Evolutionary conservation across 78 protist species (phyloP), one percentile per base, ranked within the genome.

Genomic region (Dictyostelium discoideum): DNA sequence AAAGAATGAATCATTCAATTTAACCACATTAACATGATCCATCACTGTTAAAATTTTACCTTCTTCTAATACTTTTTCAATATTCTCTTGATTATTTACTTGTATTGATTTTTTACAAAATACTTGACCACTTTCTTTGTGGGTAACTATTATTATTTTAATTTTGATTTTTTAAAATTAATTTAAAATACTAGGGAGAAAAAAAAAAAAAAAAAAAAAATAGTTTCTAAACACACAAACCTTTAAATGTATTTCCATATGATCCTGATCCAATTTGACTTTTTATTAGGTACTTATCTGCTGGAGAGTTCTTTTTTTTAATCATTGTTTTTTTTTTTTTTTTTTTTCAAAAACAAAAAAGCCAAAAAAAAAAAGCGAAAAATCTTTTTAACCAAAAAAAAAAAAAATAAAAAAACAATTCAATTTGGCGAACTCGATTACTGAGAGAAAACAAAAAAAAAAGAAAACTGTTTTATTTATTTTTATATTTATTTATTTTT

Each of bases 1-100:
- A 18, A 99, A 96, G 39, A 99, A 96, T 6, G 98, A 98, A 85
- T 99, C 99, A n/a, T 92, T 78, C 20, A 99, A 97, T 93, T 96
- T 92, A 80, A 99, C 98, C 16, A 99, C 97, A 96, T 98, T 98
- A 0, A 99, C 98, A 76, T 98, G 99, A 85, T 95, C 82, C 85
- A 99, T 82, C 81, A 98, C 98, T 3, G 16, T 40, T 20, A 77
- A 77, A 8, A 77, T 77, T 77, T 29, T 40, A 77, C 83, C 83
- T 20, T 77, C 83, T 39, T 77, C 60, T 5, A 77, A 13, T 7
- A 77, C 50, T 22, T 29, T 40, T 14, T 37, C 5, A 40, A 77
- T 40, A 77, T 77, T 77, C 26, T 77, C 83, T 40, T 22, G 44
- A 40, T 26, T 37, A 8, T 32, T 18, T 13, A 77, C 83, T 8